phyloP scores from a whole-genome alignment of 352 stramenopile genomes.

The Phytophthora cajani region DNA sequence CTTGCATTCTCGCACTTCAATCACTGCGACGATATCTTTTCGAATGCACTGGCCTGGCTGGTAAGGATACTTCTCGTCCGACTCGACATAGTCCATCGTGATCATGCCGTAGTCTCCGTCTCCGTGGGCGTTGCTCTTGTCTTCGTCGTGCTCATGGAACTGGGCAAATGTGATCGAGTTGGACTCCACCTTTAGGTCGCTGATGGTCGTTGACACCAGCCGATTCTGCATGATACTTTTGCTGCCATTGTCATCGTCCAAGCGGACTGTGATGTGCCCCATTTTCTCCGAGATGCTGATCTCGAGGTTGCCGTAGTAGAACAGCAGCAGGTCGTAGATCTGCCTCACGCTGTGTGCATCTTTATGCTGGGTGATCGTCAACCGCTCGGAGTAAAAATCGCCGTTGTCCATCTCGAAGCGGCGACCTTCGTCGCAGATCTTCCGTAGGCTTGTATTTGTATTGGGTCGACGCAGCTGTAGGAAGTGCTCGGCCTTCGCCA shows the following conservation, averaged over 20 bases:
- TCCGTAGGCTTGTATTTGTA: constrained; percentile 34
- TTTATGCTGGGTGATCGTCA: constrained; percentile 56
- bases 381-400: constrained; percentile 54
- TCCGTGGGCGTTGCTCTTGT: constrained; percentile 18
- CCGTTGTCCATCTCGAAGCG: constrained; percentile 52
- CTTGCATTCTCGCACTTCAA: constrained; percentile 40
- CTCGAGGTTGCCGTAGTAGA: constrained; percentile 66
- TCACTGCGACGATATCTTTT: constrained; percentile 47
- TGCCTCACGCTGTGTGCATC: constrained; percentile 44
- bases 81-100: constrained; percentile 44
- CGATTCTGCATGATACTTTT: constrained; percentile 55
- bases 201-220: constrained; percentile 48
- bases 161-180: constrained; percentile 49
- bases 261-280: constrained; percentile 61
- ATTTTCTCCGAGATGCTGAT: constrained; percentile 68
- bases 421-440: constrained; percentile 36
- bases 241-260: constrained; percentile 59
- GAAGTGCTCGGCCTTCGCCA: constrained; percentile 33
- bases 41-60: constrained; percentile 39
- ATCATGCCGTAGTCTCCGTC: constrained; percentile 47
- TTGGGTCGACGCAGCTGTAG: constrained; percentile 24
- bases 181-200: constrained; percentile 44
- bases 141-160: constrained; percentile 28
- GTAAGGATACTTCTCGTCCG: constrained; percentile 55
- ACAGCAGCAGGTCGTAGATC: constrained; percentile 59